Evolutionary conservation across 2,329 filamentous ascomycete species (phyloP), one percentile per base, ranked within the genome.

Genomic region (Tolypocladium endophyticum): DNA sequence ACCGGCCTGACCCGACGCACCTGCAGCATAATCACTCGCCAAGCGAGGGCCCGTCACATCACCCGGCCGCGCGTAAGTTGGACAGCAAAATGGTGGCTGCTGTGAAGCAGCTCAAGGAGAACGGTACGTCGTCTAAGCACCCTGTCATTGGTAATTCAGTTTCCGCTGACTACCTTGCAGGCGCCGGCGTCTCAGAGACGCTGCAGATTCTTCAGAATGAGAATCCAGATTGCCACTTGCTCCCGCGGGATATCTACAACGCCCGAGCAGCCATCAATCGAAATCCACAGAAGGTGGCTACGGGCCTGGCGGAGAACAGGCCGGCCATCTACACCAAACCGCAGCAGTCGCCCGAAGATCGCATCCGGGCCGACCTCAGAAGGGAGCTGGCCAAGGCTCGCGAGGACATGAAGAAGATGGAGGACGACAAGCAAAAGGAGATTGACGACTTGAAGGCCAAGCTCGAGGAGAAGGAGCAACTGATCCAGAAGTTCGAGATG

Each of bases 61-160:
- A 87, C 67, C 85, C 85, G 28, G 85, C 85, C 4, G 85, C 85
- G 20, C 77, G 85, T 62, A 87, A 87, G 64, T 72, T 87, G 52
- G 84, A 87, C 66, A 86, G 82, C 67, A 85, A 84, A 69, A 87
- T 87, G 79, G 84, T 87, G 58, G 84, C 84, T 57, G 83, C 84
- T 38, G 85, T 87, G 39, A 87, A 87, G 69, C 77, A 82, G 59
- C 76, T 87, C 4, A 87, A 87, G 71, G 84, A 87, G 67, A 82
- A 80, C 69, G 85, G 85, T 87, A 80, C 68, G 78, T 75, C 58
- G 23, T 50, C 57, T 52, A 60, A 61, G 30, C 59, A 56, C 53
- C 52, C 50, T 23, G 33, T 20, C 18, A 36, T 20, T 36, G 36
- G 43, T 30, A n/a, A 28, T 25, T 45, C 54, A 36, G 18, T 43